A percentile compares a stretch with the other conserved stretches of the same genome.
Evolutionary conservation across 371 early-diverging fungal genomes (phyloP).

Genomic region (Cladochytrium tenue): DNA sequence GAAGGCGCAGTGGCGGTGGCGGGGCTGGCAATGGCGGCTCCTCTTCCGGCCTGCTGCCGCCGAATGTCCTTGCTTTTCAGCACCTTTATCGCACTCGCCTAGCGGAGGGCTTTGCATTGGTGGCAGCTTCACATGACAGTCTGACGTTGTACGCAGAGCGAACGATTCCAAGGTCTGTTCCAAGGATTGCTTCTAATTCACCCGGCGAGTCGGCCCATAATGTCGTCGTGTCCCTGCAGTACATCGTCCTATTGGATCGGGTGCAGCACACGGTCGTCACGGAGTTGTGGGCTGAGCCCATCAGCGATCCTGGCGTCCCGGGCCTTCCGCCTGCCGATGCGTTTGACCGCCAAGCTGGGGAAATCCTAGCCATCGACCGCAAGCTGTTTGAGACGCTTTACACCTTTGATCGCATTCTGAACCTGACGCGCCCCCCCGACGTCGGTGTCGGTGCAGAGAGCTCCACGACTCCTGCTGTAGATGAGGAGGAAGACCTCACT

Average conservation of each 20-base stretch:
- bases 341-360: conserved; percentile 28
- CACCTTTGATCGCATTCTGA: conserved; percentile 74
- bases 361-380: conserved; percentile 58
- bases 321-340: no score
- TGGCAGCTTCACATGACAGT: conserved; percentile 51
- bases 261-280: conserved; percentile 57
- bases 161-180: no score
- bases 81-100: conserved; percentile 61
- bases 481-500: no score
- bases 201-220: conserved; percentile 5
- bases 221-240: conserved; percentile 63
- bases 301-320: no score
- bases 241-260: conserved; percentile 63
- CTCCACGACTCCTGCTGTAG: no score
- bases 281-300: conserved; percentile 77
- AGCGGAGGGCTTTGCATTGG: conserved; percentile 62
- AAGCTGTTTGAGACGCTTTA: conserved; percentile 60
- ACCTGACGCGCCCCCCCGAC: no score
- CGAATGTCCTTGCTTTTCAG: conserved; percentile 68
- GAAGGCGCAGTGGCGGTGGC: no score
- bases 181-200: no score
- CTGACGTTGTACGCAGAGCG: conserved; percentile 70
- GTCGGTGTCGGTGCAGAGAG: no score
- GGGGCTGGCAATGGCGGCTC: no score
- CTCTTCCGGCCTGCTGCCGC: no score